A percentile compares a stretch with the other conserved stretches of the same genome.
Evolutionary conservation across 2,329 filamentous ascomycete species (phyloP).

Genomic region (Acrocalymma vagum): DNA sequence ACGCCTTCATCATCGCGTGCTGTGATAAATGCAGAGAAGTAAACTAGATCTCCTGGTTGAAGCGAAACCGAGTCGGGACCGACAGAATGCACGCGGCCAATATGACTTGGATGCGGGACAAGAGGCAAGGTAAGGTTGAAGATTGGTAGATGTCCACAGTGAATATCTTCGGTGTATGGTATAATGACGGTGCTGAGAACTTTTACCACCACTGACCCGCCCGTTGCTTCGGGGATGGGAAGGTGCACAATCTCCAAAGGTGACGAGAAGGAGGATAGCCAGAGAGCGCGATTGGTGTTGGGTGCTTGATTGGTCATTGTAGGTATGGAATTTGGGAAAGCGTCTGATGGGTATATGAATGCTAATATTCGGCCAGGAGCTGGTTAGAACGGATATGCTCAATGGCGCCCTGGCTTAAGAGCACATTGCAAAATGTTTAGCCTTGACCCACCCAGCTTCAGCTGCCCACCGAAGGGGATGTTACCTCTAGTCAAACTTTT

Average conservation of each 20-base stretch:
- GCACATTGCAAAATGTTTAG: too few species aligned
- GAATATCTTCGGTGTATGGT: slow-evolving; percentile 52
- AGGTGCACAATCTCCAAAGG: slow-evolving; percentile 16
- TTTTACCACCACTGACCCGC: slow-evolving; percentile 50
- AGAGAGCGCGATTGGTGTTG: slow-evolving; percentile 2
- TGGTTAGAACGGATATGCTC: too few species aligned
- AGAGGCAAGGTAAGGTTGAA: slow-evolving; percentile 43
- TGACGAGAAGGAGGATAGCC: slow-evolving; percentile 1
- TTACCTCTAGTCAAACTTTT: too few species aligned
- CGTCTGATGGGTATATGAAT: too few species aligned
- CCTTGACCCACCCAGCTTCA: too few species aligned
- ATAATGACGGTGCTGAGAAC: slow-evolving; percentile 48
- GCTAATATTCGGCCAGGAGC: too few species aligned
- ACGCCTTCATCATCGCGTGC: slow-evolving; percentile 48
- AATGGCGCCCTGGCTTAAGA: too few species aligned
- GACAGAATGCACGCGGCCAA: slow-evolving; percentile 43
- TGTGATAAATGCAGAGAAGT: slow-evolving; percentile 40
- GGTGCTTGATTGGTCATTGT: not conserved
- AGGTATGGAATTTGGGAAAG: not conserved
- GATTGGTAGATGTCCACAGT: slow-evolving; percentile 37
- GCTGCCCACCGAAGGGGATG: too few species aligned
- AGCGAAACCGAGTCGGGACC: slow-evolving; percentile 46
- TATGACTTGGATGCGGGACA: slow-evolving; percentile 36
- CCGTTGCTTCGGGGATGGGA: slow-evolving; percentile 36
- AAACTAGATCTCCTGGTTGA: slow-evolving; percentile 48